phyloP scores from a whole-genome alignment of 148 eudicot genomes.

The Hydrangea macrophylla region DNA sequence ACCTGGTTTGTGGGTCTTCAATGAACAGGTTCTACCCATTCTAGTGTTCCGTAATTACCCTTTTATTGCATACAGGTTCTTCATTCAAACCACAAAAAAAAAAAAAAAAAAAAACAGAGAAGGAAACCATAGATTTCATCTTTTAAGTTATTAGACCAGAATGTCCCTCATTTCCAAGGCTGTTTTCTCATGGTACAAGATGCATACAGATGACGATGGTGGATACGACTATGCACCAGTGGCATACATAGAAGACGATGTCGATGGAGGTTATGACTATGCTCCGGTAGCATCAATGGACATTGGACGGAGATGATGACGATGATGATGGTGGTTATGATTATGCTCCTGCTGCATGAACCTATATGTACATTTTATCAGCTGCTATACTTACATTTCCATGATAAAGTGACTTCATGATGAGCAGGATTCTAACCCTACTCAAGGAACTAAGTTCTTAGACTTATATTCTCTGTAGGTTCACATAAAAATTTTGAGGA shows the following conservation, averaged over 20 bases:
- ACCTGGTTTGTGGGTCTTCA: too few relatives aligned
- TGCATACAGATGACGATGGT: not conserved
- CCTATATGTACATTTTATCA: not conserved
- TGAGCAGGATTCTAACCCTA: not conserved
- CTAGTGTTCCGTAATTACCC: too few relatives aligned
- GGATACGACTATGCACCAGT: not conserved
- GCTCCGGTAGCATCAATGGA: constrained; percentile 21
- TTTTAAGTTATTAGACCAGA: too few relatives aligned
- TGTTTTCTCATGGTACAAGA: constrained; percentile 6
- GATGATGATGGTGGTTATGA: constrained; percentile 23
- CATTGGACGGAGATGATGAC: constrained; percentile 15
- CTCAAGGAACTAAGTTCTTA: not conserved
- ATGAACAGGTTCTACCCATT: too few relatives aligned
- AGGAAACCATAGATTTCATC: too few relatives aligned
- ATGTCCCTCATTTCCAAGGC: constrained; percentile 7
- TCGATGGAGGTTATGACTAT: constrained; percentile 17
- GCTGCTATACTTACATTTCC: too few relatives aligned
- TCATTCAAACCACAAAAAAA: too few relatives aligned
- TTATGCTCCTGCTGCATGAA: constrained; percentile 26
- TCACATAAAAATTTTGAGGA: not conserved
- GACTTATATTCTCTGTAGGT: not conserved
- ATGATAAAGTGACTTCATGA: not conserved
- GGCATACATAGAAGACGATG: constrained; percentile 11
- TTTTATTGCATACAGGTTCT: too few relatives aligned
- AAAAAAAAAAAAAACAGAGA: too few relatives aligned